Percentiles rank a stretch among this genome's conserved stretches.
Evolutionary conservation across 2,329 filamentous ascomycete species (phyloP).

Genomic region (Phaeomoniella chlamydospora): DNA sequence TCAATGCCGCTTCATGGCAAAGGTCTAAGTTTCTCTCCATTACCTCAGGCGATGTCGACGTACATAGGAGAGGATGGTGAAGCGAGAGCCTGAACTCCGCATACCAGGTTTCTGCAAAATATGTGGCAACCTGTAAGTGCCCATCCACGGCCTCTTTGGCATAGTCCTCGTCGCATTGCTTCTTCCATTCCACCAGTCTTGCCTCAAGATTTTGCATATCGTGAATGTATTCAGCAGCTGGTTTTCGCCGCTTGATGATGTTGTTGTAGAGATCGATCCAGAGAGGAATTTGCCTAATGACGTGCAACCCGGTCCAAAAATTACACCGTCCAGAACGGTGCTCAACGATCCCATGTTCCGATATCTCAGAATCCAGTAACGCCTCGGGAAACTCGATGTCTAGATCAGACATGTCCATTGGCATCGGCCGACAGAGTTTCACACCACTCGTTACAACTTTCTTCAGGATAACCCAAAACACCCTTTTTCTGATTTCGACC

Average conservation of each 20-base stretch:
- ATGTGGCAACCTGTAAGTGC: conserved; percentile 24
- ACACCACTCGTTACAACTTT: conserved; percentile 57
- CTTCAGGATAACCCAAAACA: conserved; percentile 59
- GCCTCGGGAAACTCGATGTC: conserved; percentile 63
- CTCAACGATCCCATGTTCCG: conserved; percentile 47
- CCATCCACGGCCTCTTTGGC: conserved; percentile 29
- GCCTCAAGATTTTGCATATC: conserved; percentile 52
- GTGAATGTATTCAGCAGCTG: conserved; percentile 47
- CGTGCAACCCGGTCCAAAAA: conserved; percentile 52
- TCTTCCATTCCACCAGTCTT: conserved; percentile 48
- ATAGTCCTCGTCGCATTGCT: conserved; percentile 44
- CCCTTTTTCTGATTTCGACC: conserved; percentile 62
- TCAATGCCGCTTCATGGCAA: conserved; percentile 14
- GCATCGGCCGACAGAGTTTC: conserved; percentile 64
- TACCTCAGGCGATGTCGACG: conserved; percentile 13
- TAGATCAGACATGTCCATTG: conserved; percentile 58
- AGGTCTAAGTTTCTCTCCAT: conserved; percentile 15
- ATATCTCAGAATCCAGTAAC: conserved; percentile 56
- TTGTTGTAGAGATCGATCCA: conserved; percentile 62
- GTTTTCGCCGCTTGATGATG: conserved; percentile 56
- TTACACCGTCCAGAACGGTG: conserved; percentile 44
- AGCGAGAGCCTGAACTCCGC: conserved; percentile 34
- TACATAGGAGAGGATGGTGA: conserved; percentile 37
- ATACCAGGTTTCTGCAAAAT: conserved; percentile 35
- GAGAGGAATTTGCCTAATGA: conserved; percentile 50